These are phyloP conservation scores for Teratosphaeriaceae sp. DNA, from an alignment of 2,329 filamentous ascomycete genomes.

Conservation along the genomic window DNA sequence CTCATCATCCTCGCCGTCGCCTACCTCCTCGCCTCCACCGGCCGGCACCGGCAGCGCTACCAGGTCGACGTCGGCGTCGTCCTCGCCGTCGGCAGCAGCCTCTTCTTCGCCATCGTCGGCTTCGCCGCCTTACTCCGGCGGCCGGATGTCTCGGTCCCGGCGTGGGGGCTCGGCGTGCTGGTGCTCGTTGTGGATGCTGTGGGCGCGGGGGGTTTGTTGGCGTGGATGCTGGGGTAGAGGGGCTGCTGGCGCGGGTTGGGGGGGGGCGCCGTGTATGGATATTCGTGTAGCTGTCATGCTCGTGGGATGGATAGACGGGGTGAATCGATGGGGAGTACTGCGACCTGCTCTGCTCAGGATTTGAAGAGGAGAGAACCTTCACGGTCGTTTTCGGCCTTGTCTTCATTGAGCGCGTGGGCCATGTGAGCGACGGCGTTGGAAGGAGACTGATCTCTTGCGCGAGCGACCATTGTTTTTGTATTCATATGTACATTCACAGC, in stretches of 20 bases:
- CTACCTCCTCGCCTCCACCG: constrained; percentile 59
- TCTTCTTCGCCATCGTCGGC: constrained; percentile 57
- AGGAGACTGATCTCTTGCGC: too few relatives aligned
- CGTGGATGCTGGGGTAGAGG: constrained; percentile 37
- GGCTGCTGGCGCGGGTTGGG: neutral
- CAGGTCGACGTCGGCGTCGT: constrained; percentile 69
- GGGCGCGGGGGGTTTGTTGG: constrained; percentile 47
- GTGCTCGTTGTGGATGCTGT: constrained; percentile 43
- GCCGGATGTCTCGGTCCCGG: constrained; percentile 38
- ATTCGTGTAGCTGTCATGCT: neutral
- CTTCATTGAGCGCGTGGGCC: too few relatives aligned
- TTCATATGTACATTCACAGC: too few relatives aligned
- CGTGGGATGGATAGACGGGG: neutral
- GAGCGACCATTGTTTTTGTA: too few relatives aligned
- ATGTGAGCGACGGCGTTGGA: too few relatives aligned
- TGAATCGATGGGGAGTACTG: neutral
- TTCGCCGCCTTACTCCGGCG: constrained; percentile 53
- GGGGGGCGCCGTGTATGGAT: neutral
- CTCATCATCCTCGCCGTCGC: constrained; percentile 60
- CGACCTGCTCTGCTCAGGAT: neutral
- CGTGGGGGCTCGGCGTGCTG: constrained; percentile 39
- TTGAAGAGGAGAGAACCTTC: too few relatives aligned
- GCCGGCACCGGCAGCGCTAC: constrained; percentile 58
- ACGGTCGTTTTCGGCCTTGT: too few relatives aligned
- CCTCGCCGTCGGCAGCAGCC: constrained; percentile 59